Evolutionary conservation across 2,329 filamentous ascomycete genomes (phyloP).

Genomic region (Penicillium sp.): DNA sequence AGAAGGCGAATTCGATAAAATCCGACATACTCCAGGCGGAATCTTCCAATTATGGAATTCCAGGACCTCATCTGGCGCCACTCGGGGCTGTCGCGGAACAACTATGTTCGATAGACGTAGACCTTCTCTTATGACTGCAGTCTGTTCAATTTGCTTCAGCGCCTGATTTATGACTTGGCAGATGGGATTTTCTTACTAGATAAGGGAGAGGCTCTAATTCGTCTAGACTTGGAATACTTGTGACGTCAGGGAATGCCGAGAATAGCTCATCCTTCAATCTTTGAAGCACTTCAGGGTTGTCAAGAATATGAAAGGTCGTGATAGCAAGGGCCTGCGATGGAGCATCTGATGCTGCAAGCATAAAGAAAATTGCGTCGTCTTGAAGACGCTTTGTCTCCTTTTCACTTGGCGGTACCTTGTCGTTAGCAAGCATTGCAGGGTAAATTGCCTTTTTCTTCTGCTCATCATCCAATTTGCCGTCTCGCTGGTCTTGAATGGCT

Average conservation of each 20-base stretch:
- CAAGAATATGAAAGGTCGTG: constrained; percentile 16
- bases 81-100: constrained; percentile 21
- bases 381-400: constrained; percentile 4
- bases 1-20: neutral
- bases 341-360: constrained; percentile 17
- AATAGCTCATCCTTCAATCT: constrained; percentile 7
- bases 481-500: neutral
- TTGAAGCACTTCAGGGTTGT: constrained; percentile 5
- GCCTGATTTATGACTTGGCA: too few species aligned
- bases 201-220: constrained; percentile 11
- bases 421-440: constrained; percentile 8
- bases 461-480: neutral
- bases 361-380: constrained; percentile 18
- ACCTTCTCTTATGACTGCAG: constrained; percentile 31
- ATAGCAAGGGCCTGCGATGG: constrained; percentile 14
- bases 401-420: constrained; percentile 6
- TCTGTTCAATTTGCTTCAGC: constrained; percentile 9
- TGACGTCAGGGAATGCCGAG: neutral
- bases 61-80: constrained; percentile 18
- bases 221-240: neutral
- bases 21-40: constrained; percentile 17
- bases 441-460: constrained; percentile 8
- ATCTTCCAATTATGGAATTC: constrained; percentile 17
- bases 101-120: constrained; percentile 23
- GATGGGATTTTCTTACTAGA: constrained; percentile 5